phyloP scores from a whole-genome alignment of 129 eudicot species.

The Sambucus nigra region DNA sequence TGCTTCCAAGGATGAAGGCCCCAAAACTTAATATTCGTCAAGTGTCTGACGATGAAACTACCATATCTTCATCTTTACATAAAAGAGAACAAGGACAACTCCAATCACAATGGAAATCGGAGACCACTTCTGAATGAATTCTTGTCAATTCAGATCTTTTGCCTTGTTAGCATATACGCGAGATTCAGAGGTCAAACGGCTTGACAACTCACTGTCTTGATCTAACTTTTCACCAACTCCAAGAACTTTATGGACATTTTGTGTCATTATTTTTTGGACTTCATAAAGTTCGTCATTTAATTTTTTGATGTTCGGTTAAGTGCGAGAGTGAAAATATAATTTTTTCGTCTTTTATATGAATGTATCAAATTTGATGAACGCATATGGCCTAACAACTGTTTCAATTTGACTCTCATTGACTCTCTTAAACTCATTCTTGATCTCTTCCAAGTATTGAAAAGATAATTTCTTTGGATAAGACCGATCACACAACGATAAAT shows the following conservation, averaged over 20 bases:
- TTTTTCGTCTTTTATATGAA: slow-evolving; percentile 24
- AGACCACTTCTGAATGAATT: slow-evolving; percentile 27
- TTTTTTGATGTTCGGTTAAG: slow-evolving; percentile 16
- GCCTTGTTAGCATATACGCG: slow-evolving; percentile 33
- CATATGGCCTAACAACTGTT: slow-evolving; percentile 27
- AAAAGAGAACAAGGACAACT: slow-evolving; percentile 21
- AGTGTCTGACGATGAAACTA: slow-evolving; percentile 1
- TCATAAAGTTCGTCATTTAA: slow-evolving; percentile 25
- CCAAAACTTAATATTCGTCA: background rate
- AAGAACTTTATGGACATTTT: slow-evolving; percentile 24
- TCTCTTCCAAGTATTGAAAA: slow-evolving; percentile 23
- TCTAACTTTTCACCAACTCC: slow-evolving; percentile 30
- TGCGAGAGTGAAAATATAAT: slow-evolving; percentile 13
- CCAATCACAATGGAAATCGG: slow-evolving; percentile 28
- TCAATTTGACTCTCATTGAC: slow-evolving; percentile 24
- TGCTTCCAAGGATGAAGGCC: background rate
- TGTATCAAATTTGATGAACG: slow-evolving; percentile 22
- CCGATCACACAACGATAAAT: slow-evolving; percentile 24
- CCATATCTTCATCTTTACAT: slow-evolving; percentile 20
- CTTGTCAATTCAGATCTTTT: slow-evolving; percentile 23
- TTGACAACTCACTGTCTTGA: slow-evolving; percentile 34
- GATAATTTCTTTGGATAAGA: slow-evolving; percentile 24
- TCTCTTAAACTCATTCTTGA: slow-evolving; percentile 21
- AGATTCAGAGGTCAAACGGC: slow-evolving; percentile 32
- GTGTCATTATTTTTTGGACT: slow-evolving; percentile 25